Evolutionary conservation across 176 grass and related monocot species (phyloP), one percentile per base, ranked within the genome.

Genomic region (Alloteropsis semialata): DNA sequence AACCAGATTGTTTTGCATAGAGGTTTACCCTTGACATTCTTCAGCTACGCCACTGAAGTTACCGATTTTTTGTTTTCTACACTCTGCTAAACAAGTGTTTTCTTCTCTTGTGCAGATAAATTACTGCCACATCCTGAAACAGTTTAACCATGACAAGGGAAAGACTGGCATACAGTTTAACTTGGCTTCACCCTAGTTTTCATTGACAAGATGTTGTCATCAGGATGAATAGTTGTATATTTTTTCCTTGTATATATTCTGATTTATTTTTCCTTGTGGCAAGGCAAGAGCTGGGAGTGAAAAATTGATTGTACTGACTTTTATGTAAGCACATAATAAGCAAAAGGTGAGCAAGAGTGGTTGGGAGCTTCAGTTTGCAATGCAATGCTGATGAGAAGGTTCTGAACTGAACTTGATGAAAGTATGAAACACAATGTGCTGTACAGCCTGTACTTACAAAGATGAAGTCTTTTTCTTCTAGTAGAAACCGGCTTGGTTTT

Each of bases 151-250:
- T 91, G 95, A 94, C 83, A 73, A 3, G 39, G 84, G 84, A 68
- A 94, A 97, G 91, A 91, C 90, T 36, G 92, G 92, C 71, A 87
- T 97, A 85, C 92, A 97, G 65, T 92, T 97, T 41, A 91, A 80
- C 74, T 92, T 94, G 36, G 89, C 88, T 33, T 89, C 78, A 0
- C 81, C 90, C 29, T 97, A 90, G 73, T 82, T 82, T 66, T 89
- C 14, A 34, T 51, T 50, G 30, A 19, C 14, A 39, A 49, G 21
- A 59, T 29, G 5, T 77, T 44, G 15, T 48, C 65, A 48, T 69
- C 14, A 67, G 51, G 57, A 65, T 46, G 16, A 48, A 48, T 67
- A 66, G 24, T 65, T 79, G 43, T 24, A 87, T 48, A 28, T 76
- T 50, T 44, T 34, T 41, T 12, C 34, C 15, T 0, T 10, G 37